A percentile compares a stretch with the other conserved stretches of the same genome.
Evolutionary conservation across 768 basidiomycete genomes (phyloP).

Genomic region (Russula dissimulans): DNA sequence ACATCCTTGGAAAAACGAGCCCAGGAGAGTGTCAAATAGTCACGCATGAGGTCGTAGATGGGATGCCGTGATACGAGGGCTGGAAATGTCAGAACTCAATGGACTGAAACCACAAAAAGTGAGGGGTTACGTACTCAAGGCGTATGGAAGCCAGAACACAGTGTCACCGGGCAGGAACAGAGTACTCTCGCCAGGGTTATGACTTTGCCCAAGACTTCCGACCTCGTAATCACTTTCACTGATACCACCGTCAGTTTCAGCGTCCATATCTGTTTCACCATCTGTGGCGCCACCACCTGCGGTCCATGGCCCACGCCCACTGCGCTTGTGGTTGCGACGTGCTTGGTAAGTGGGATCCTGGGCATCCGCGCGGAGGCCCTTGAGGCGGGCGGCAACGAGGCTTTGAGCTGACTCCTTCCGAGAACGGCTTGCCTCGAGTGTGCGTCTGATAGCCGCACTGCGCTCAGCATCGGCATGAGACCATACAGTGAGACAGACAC

Average conservation of each 20-base stretch:
- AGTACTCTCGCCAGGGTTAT: slow-evolving; percentile 81
- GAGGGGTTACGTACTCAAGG: slow-evolving; percentile 55
- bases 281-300: slow-evolving; percentile 46
- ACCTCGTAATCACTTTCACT: slow-evolving; percentile 85
- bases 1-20: slow-evolving; percentile 92
- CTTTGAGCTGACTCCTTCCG: slow-evolving; percentile 77
- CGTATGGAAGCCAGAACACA: slow-evolving; percentile 93
- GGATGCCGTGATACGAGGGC: slow-evolving; percentile 87
- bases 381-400: slow-evolving; percentile 56
- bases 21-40: slow-evolving; percentile 94
- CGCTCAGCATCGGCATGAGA: slow-evolving; percentile 89
- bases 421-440: slow-evolving; percentile 67
- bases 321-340: slow-evolving; percentile 44
- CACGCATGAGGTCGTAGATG: slow-evolving; percentile 90
- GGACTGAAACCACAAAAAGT: slow-evolving; percentile 5
- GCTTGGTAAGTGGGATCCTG: slow-evolving; percentile 53
- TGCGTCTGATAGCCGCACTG: slow-evolving; percentile 72
- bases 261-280: slow-evolving; percentile 64
- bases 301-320: slow-evolving; percentile 61
- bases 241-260: slow-evolving; percentile 58
- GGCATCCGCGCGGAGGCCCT: slow-evolving; percentile 46
- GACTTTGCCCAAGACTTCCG: slow-evolving; percentile 63
- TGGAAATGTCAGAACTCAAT: slow-evolving; percentile 23
- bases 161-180: slow-evolving; percentile 83
- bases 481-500: slow-evolving; percentile 92